Evolutionary conservation across 2,329 filamentous ascomycete species (phyloP).

Genomic region (Grosmannia serpens): DNA sequence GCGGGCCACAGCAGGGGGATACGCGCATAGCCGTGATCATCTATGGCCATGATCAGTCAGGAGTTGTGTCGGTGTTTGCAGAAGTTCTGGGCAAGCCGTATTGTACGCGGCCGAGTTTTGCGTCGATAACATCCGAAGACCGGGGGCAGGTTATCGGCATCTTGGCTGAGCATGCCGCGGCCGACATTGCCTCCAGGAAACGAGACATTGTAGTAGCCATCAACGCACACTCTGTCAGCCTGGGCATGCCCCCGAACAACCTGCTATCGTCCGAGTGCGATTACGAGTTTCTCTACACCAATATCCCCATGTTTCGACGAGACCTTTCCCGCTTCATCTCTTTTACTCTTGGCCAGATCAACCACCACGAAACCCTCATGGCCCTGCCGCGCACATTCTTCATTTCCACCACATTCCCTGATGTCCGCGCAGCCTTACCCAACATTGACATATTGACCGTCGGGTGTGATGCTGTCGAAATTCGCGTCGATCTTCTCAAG

Average conservation of each 20-base stretch:
- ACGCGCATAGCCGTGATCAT: conserved; percentile 53
- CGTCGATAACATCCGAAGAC: conserved; percentile 40
- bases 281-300: conserved; percentile 78
- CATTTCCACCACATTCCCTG: conserved; percentile 80
- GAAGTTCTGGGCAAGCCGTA: conserved; percentile 68
- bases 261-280: conserved; percentile 58
- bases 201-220: conserved; percentile 53
- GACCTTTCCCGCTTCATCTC: conserved; percentile 71
- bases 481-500: conserved; percentile 70
- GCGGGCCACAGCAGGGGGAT: conserved; percentile 39
- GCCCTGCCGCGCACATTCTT: conserved; percentile 71
- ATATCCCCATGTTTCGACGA: conserved; percentile 57
- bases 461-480: conserved; percentile 74
- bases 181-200: conserved; percentile 46
- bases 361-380: conserved; percentile 65
- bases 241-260: conserved; percentile 57
- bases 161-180: conserved; percentile 41
- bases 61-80: conserved; percentile 63
- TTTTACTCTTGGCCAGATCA: conserved; percentile 68
- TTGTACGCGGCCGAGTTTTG: conserved; percentile 44
- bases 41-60: conserved; percentile 59
- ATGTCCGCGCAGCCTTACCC: conserved; percentile 69
- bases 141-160: conserved; percentile 59
- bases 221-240: conserved; percentile 64
- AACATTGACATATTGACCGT: conserved; percentile 83